phyloP scores from a whole-genome alignment of 495 filamentous ascomycete genomes.

The Penicillium angulare region DNA sequence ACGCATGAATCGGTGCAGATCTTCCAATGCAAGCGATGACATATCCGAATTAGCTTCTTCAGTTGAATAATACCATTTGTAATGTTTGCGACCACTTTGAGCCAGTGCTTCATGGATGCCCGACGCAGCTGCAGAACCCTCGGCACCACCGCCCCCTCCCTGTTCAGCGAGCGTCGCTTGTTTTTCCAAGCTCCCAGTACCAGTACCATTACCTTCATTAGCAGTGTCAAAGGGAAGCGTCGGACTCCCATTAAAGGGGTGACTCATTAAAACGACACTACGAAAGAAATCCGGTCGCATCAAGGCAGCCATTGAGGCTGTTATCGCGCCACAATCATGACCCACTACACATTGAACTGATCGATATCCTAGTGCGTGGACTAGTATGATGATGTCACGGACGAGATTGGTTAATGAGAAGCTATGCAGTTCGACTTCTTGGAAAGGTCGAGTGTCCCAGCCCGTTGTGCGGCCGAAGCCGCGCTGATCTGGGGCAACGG shows the following conservation, averaged over 20 bases:
- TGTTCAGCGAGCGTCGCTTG: constrained; percentile 5
- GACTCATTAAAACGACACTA: constrained; percentile 52
- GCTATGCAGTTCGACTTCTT: constrained; percentile 52
- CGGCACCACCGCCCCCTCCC: constrained; percentile 23
- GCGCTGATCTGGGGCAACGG: constrained; percentile 65
- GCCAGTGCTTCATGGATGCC: constrained; percentile 55
- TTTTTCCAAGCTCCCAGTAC: constrained; percentile 21
- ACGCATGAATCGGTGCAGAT: constrained; percentile 57
- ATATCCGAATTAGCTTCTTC: constrained; percentile 55
- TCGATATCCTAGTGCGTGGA: constrained; percentile 58
- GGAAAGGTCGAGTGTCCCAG: constrained; percentile 53
- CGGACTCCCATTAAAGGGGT: constrained; percentile 54
- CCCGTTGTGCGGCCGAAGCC: constrained; percentile 66
- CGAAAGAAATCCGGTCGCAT: constrained; percentile 64
- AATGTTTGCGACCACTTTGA: constrained; percentile 57
- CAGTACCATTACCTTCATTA: too few relatives aligned
- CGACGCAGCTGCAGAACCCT: constrained; percentile 24
- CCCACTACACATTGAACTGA: constrained; percentile 60
- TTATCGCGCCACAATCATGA: constrained; percentile 65
- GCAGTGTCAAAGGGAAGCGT: constrained; percentile 51
- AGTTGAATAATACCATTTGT: constrained; percentile 69
- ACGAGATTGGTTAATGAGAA: constrained; percentile 60
- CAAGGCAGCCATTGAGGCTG: constrained; percentile 57
- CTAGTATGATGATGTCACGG: constrained; percentile 59
- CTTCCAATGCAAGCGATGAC: constrained; percentile 45